phyloP scores from a whole-genome alignment of 345 rosid species.

The Draba incana region DNA sequence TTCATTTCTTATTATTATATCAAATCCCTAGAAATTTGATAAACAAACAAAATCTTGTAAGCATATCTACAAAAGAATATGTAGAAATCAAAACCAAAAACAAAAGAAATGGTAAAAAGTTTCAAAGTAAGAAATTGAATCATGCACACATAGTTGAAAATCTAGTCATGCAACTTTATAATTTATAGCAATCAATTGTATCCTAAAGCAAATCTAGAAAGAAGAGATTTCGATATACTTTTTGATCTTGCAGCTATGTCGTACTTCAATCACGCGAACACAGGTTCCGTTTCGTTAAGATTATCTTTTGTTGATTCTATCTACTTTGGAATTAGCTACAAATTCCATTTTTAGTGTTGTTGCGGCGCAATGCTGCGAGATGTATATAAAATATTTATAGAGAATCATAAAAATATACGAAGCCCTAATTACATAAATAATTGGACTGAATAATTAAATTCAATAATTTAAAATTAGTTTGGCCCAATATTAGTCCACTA shows the following conservation, averaged over 20 bases:
- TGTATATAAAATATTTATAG: not conserved
- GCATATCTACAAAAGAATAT: not conserved
- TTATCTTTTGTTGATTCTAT: no score
- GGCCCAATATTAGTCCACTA: slow-evolving; percentile 5
- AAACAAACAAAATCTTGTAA: not conserved
- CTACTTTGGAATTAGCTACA: no score
- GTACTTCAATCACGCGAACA: no score
- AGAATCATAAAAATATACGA: not conserved
- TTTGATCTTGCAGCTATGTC: not conserved
- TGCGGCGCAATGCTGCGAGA: not conserved
- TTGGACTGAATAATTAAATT: not conserved
- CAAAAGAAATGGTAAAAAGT: no score
- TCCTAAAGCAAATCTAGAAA: not conserved
- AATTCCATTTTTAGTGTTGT: not conserved
- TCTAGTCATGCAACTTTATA: not conserved
- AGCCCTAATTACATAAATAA: not conserved
- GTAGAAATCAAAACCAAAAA: not conserved
- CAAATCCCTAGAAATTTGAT: no score
- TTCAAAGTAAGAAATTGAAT: not conserved
- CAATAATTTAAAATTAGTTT: not conserved
- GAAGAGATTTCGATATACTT: slow-evolving; percentile 5
- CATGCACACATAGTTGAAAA: not conserved
- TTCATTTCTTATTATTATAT: no score
- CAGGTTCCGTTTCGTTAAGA: not conserved
- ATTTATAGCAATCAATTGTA: not conserved